These are phyloP conservation scores for Coemansia sp. DNA, from an alignment of 192 early-diverging fungal genomes.

Conservation along the genomic window DNA sequence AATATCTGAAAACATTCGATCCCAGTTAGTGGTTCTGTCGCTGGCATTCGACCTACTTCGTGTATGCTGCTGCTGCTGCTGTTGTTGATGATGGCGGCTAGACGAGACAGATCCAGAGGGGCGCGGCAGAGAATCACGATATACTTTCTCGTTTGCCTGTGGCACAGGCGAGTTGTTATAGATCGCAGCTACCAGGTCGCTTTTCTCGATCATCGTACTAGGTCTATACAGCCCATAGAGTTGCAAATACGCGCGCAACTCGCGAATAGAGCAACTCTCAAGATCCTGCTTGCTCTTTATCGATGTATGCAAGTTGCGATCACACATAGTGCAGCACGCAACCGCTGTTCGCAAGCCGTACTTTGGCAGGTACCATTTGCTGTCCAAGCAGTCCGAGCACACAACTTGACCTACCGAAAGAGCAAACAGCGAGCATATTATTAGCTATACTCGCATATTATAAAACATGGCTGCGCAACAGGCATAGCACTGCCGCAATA, in stretches of 20 bases:
- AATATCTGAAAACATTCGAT: conserved; percentile 47
- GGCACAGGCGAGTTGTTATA: conserved; percentile 50
- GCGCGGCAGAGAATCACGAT: conserved; percentile 36
- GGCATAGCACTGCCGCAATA: background rate
- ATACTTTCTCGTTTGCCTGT: conserved; percentile 38
- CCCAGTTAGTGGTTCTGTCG: conserved; percentile 24
- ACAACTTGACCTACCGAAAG: conserved; percentile 41
- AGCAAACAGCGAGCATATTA: background rate
- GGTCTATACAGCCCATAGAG: conserved; percentile 46
- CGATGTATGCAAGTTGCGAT: conserved; percentile 43
- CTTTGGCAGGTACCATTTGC: conserved; percentile 54
- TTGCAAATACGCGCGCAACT: conserved; percentile 45
- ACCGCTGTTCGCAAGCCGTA: conserved; percentile 45
- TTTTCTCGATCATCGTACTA: conserved; percentile 44
- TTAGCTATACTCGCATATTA: background rate
- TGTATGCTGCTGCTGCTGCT: conserved; percentile 6
- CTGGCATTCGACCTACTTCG: conserved; percentile 1
- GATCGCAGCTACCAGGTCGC: conserved; percentile 40
- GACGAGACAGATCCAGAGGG: conserved; percentile 22
- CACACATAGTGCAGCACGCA: conserved; percentile 40
- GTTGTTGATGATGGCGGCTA: conserved; percentile 10
- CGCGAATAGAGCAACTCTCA: conserved; percentile 27
- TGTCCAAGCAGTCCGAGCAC: conserved; percentile 42
- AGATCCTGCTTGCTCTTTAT: conserved; percentile 35
- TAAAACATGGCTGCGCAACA: background rate